These are phyloP conservation scores for Fraxinus nigra DNA, from an alignment of 305 asterid species.

Conservation along the genomic window DNA sequence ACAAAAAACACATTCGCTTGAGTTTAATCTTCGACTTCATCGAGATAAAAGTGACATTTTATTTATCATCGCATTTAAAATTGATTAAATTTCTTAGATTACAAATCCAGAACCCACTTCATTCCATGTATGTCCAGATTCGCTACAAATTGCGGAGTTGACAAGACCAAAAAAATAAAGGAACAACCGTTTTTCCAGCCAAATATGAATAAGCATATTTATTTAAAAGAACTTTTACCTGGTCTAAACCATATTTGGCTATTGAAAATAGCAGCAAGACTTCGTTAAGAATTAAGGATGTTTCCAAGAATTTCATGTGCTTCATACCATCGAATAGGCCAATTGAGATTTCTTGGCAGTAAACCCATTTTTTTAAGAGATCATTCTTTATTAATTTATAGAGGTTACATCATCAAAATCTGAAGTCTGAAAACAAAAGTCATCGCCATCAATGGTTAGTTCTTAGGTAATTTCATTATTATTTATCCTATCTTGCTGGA, in stretches of 20 bases:
- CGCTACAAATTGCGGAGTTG: background rate
- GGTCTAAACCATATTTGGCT: background rate
- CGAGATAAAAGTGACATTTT: background rate
- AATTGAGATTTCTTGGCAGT: background rate
- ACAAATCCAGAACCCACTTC: background rate
- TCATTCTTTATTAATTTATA: background rate
- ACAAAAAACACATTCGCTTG: no score
- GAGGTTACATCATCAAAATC: background rate
- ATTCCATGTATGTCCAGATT: background rate
- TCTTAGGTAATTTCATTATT: background rate
- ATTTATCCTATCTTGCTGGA: background rate
- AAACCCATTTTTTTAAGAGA: background rate
- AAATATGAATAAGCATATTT: background rate
- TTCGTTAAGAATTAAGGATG: background rate
- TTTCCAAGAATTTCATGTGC: background rate
- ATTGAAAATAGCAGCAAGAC: background rate
- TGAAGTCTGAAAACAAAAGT: background rate
- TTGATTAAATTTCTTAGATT: background rate
- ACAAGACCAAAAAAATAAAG: background rate
- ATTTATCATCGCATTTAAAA: background rate
- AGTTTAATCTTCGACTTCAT: background rate
- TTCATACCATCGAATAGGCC: background rate
- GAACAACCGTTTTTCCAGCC: background rate
- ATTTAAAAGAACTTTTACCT: background rate
- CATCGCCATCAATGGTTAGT: background rate